Base-by-base conservation (phyloP, 1,284 basidiomycete genomes). In the Ganoderma meredithae region DNA sequence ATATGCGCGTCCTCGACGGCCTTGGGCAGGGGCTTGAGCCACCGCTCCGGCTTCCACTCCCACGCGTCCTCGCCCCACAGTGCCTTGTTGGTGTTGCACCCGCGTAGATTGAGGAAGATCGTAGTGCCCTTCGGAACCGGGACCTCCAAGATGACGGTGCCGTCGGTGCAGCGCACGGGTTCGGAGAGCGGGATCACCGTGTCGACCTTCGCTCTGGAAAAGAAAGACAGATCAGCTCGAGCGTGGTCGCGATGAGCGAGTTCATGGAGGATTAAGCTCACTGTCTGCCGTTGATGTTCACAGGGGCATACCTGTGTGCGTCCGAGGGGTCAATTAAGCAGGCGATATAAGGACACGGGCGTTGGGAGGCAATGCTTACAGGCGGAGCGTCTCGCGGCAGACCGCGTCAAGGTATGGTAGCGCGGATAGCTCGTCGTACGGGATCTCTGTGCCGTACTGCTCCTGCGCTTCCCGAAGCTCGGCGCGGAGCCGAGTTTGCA, bases 31-130 rank as follows among this genome's bases (percentile, higher is more conserved):
- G 31, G 31, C 31, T 31, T 31, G 31, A 31, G 31, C 31, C 31
- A 31, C 31, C 31, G 31, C 31, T 31, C 31, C 31, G 31, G 31
- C 31, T 31, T 31, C 31, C 31, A 31, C 31, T 31, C 31, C 31
- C 31, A 2, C 31, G 31, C 31, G 3, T 31, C 31, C 31, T 31
- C 31, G 31, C 31, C 88, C 88, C 88, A 90, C 6, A 89, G 77
- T 3, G 79, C 76, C 68, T 81, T 82, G 47, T 79, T 76, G 7
- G 80, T 73, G 72, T 90, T 88, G 58, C 87, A 72, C 0, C 0
- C 76, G 1, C 81, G 68, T 17, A 88, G 83, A 1, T 87, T 85
- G 31, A 88, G 78, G 19, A 83, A 65, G 0, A 89, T 66, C 0
- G 74, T 72, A 64, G 88, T 85, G 3, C 85, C 87, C 71, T 85